Base-by-base conservation (phyloP, 163 green algal genomes). In the Botryococcus braunii region DNA sequence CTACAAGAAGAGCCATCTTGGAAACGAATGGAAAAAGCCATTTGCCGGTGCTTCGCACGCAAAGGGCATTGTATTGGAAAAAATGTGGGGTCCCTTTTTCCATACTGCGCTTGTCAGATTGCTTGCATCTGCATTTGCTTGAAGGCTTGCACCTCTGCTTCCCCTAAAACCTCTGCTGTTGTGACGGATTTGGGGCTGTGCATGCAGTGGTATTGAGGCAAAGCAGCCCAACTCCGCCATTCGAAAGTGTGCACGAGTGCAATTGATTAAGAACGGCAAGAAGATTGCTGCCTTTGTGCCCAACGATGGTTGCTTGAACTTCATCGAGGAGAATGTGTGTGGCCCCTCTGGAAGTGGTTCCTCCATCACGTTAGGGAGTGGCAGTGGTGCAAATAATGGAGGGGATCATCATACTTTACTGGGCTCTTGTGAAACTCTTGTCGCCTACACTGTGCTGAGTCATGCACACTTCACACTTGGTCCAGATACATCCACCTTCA, bases 191-290 rank as follows among this genome's bases (percentile, higher is more conserved):
- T 1, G 34, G 36, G 65, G 50, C 36, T 52, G n/a, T 47, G n/a
- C 48, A 5, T 73, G 77, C 87, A 97, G 92, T 74, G 95, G 95
- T 75, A 99, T 99, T 91, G 95, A 99, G 89, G 95, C 95, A 70
- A 99, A 99, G 86, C 95, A 99, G 95, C 95, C 95, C 73, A 99
- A 99, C 89, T 98, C 93, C 37, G 95, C 95, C 74, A 99, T 99
- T 74, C 91, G 95, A 68, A 99, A 99, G 89, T 99, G 95, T 79
- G 92, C 91, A n/a, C 90, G 95, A 82, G 95, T 99, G 74, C 95
- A 99, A 91, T 92, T 99, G 64, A 99, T 99, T 87, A 99, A 99
- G 91, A 99, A 99, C 83, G 95, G 95, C 79, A 99, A 99, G 91
- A 99, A 99, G 88, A 98, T 99, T 70, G 95, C 95, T 27, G 95